Evolutionary conservation across 768 basidiomycete genomes (phyloP).

Genomic region (Tylopilus intermedius): DNA sequence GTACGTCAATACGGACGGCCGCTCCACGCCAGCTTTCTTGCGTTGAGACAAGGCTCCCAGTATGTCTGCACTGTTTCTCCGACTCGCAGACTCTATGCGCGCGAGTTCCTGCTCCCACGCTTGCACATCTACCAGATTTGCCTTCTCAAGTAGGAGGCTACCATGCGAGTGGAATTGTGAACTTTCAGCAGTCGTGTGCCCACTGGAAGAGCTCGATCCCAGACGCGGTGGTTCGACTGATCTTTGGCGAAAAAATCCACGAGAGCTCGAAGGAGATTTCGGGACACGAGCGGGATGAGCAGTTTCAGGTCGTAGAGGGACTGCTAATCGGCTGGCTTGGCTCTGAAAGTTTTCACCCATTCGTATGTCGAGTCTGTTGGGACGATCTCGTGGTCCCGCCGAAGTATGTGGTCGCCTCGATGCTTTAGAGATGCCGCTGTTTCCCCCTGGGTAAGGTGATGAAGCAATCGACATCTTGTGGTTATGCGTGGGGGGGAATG

Average conservation of each 20-base stretch:
- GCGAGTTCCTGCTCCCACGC: slow-evolving; percentile 81
- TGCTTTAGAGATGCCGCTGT: slow-evolving; percentile 27
- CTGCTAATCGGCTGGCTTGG: slow-evolving; percentile 13
- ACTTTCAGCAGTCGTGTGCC: slow-evolving; percentile 28
- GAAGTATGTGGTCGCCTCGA: slow-evolving; percentile 66
- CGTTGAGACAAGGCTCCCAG: slow-evolving; percentile 28
- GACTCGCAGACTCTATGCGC: slow-evolving; percentile 62
- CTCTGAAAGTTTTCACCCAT: slow-evolving; percentile 11
- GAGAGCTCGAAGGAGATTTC: slow-evolving; percentile 12
- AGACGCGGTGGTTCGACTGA: slow-evolving; percentile 26
- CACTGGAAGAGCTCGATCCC: slow-evolving; percentile 44
- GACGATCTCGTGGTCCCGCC: slow-evolving; percentile 62
- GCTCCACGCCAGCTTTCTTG: slow-evolving; percentile 25
- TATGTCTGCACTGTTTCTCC: slow-evolving; percentile 38
- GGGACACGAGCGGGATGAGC: slow-evolving; percentile 14
- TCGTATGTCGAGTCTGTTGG: slow-evolving; percentile 26
- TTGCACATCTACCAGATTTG: slow-evolving; percentile 37
- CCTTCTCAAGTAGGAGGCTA: slow-evolving; percentile 25
- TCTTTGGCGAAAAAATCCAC: slow-evolving; percentile 20
- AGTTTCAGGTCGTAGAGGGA: slow-evolving; percentile 27
- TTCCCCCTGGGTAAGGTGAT: slow-evolving; percentile 27
- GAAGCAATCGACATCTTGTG: slow-evolving; percentile 30
- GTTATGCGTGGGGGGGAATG: slow-evolving; percentile 15
- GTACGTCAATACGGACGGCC: slow-evolving; percentile 17
- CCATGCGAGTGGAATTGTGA: slow-evolving; percentile 13